Conservation (phyloP, 176 grass and related monocot species). For the sorghum (Sorghum bicolor) region DNA sequence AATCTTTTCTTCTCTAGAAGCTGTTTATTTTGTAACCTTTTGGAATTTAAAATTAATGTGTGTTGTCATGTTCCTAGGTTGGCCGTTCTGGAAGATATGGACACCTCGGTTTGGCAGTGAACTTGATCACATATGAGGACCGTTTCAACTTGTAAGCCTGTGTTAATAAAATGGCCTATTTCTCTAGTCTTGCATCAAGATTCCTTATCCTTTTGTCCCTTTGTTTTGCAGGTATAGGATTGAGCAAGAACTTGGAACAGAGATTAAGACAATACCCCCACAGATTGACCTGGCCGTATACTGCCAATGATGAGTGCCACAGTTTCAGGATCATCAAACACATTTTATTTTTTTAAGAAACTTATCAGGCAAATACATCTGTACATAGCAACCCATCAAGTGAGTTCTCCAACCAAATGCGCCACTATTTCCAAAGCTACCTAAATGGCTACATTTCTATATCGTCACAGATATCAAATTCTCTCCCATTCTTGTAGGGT, state of each 20-base stretch:
- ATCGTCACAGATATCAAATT: background rate
- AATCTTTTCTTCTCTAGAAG: background rate
- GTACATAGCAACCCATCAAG: constrained; percentile 52
- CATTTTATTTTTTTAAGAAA: background rate
- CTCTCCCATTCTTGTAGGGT: constrained; percentile 22
- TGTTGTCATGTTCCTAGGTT: constrained; percentile 36
- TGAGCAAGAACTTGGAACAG: constrained; percentile 76
- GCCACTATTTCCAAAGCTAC: background rate
- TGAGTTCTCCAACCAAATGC: background rate
- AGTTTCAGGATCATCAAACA: constrained; percentile 15
- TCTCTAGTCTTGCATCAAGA: background rate
- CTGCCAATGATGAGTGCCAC: constrained; percentile 48
- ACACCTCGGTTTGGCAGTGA: constrained; percentile 72
- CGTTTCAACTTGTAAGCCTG: constrained; percentile 66
- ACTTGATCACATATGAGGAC: constrained; percentile 75
- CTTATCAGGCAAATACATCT: constrained; percentile 30
- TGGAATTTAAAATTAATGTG: background rate
- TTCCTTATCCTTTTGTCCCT: background rate
- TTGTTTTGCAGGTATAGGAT: constrained; percentile 58
- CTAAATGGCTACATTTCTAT: background rate
- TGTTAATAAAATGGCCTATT: background rate
- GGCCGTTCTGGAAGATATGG: constrained; percentile 72
- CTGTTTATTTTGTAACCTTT: background rate
- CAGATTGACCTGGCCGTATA: constrained; percentile 65
- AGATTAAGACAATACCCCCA: constrained; percentile 72